Conservation (phyloP, 2,329 filamentous ascomycete genomes). For the Byssoonygena ceratinophila region DNA sequence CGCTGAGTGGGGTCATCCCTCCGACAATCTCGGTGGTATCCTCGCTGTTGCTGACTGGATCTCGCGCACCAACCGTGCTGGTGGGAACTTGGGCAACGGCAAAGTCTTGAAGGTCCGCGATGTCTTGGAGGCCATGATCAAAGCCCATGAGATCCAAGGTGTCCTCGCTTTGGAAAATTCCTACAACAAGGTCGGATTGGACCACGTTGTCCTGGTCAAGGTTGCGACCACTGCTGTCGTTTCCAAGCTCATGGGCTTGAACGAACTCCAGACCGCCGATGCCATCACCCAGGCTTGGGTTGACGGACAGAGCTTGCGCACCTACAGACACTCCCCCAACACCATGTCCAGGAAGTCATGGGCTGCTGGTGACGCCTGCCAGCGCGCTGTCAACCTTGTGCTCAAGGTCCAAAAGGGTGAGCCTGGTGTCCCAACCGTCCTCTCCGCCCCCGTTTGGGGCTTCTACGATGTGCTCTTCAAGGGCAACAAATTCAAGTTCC, state of each 20-base stretch:
- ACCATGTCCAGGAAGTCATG: constrained; percentile 99
- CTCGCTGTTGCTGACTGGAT: constrained; percentile 96
- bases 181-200: constrained; percentile 95
- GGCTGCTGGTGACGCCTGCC: constrained; percentile 96
- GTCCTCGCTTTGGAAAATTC: constrained; percentile 95
- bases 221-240: constrained; percentile 90
- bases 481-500: constrained; percentile 91
- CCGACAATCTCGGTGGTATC: constrained; percentile 95
- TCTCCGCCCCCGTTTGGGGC: constrained; percentile 87
- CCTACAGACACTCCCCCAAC: constrained; percentile 94
- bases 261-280: constrained; percentile 82
- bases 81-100: constrained; percentile 58
- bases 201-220: constrained; percentile 97
- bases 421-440: constrained; percentile 78
- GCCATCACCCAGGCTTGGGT: constrained; percentile 96
- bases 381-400: constrained; percentile 82
- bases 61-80: constrained; percentile 82
- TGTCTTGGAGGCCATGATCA: constrained; percentile 94
- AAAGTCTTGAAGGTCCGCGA: constrained; percentile 83
- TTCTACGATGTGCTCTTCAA: constrained; percentile 99
- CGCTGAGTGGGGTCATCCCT: constrained; percentile 97
- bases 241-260: constrained; percentile 85
- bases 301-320: constrained; percentile 89
- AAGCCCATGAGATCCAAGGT: constrained; percentile 98
- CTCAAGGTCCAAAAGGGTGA: constrained; percentile 89